phyloP scores from a whole-genome alignment of 1,284 basidiomycete genomes.

The Heterobasidion annosum region DNA sequence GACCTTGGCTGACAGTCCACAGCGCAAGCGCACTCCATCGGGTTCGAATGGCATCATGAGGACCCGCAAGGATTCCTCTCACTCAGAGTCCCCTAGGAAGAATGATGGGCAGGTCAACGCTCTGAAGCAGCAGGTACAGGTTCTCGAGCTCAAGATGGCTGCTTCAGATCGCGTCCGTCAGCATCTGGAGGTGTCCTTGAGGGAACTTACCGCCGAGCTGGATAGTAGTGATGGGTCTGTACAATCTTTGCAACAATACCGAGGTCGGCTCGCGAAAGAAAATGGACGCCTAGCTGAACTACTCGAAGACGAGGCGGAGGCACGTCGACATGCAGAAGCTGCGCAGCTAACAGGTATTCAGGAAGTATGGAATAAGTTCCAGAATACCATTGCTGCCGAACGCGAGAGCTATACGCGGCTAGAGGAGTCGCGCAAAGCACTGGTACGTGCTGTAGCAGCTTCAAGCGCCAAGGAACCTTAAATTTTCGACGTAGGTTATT shows the following conservation, averaged over 20 bases:
- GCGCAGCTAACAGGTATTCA: slow-evolving; percentile 59
- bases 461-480: too few species aligned
- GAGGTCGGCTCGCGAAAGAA: slow-evolving; percentile 47
- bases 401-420: slow-evolving; percentile 52
- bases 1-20: slow-evolving; percentile 30
- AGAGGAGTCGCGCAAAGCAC: slow-evolving; percentile 65
- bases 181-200: slow-evolving; percentile 55
- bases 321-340: slow-evolving; percentile 48
- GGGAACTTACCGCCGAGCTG: slow-evolving; percentile 55
- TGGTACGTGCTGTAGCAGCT: slow-evolving; percentile 32
- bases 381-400: slow-evolving; percentile 50
- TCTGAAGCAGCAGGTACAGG: slow-evolving; percentile 58
- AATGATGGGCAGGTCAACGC: slow-evolving; percentile 36
- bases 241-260: slow-evolving; percentile 52
- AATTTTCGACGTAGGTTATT: slow-evolving; percentile 34
- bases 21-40: slow-evolving; percentile 30
- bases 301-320: slow-evolving; percentile 57
- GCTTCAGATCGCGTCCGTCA: slow-evolving; percentile 60
- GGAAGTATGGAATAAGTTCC: slow-evolving; percentile 63
- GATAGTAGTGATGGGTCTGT: slow-evolving; percentile 60
- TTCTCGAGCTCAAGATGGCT: slow-evolving; percentile 62
- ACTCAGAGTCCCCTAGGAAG: slow-evolving; percentile 28
- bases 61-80: slow-evolving; percentile 21
- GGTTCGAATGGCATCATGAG: slow-evolving; percentile 26
- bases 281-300: slow-evolving; percentile 47